Evolutionary conservation across 164 flowering plant genomes (phyloP).

Genomic region (Malania oleifera): DNA sequence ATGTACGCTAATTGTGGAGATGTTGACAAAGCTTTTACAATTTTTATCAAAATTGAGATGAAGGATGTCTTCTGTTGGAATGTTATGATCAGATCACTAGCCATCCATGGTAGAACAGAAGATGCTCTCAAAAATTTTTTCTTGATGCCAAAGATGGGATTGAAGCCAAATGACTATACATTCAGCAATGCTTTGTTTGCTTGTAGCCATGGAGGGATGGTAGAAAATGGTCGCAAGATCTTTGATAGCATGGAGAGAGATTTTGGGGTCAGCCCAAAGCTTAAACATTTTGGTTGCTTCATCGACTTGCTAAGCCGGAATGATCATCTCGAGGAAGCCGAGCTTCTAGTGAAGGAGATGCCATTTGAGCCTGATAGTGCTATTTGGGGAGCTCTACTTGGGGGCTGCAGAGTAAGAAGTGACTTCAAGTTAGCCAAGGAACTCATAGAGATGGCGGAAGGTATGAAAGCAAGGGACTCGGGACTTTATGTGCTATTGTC

Average conservation of each 20-base stretch:
- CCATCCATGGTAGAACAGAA: conserved; percentile 32
- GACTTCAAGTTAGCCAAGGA: conserved; percentile 35
- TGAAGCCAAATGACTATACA: conserved; percentile 36
- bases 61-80: conserved; percentile 43
- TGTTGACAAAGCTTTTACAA: conserved; percentile 26
- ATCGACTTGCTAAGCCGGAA: conserved; percentile 40
- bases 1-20: conserved; percentile 56
- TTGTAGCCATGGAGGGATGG: conserved; percentile 44
- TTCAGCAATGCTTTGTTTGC: conserved; percentile 31
- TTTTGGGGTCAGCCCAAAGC: conserved; percentile 27
- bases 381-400: conserved; percentile 44
- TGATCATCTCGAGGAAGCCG: conserved; percentile 38
- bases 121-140: conserved; percentile 33
- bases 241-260: conserved; percentile 29
- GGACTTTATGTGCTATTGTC: conserved; percentile 41
- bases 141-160: conserved; percentile 23
- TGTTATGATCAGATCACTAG: conserved; percentile 40
- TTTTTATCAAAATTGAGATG: conserved; percentile 27
- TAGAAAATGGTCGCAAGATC: conserved; percentile 30
- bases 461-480: conserved; percentile 26
- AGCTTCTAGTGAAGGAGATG: conserved; percentile 26
- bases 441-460: conserved; percentile 19
- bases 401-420: conserved; percentile 31
- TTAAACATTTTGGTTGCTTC: conserved; percentile 38
- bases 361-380: conserved; percentile 37